Evolutionary conservation across 495 filamentous ascomycete genomes (phyloP), one percentile per base, ranked within the genome.

Genomic region (Hypoxylon lienhwacheense): DNA sequence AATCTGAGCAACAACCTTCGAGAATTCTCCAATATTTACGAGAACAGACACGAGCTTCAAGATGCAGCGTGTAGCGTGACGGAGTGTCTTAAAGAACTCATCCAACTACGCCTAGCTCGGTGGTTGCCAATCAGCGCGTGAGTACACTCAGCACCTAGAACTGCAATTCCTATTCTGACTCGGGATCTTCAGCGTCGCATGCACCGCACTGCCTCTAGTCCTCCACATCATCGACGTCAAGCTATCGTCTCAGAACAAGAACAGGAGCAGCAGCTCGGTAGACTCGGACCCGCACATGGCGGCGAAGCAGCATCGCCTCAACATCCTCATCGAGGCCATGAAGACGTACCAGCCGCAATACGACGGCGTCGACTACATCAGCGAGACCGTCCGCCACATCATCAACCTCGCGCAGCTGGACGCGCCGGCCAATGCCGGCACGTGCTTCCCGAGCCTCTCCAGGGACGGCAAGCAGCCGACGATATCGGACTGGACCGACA

Each of bases 271-370:
- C 33, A 20, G 19, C 45, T 19, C 47, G 10, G 21, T 45, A 14
- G 42, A 37, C 2, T 42, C 58, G 12, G 59, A 62, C 31, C 55
- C 56, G 7, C 59, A 64, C 6, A 34, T 55, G 24, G 55, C 59
- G 2, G 45, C 66, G 6, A 69, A 69, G 37, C 66, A 69, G 20
- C 64, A 67, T 12, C 62, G 66, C n/a, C 59, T 69, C n/a, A 69
- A 69, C 46, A 66, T 69, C 19, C 61, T 69, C 10, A 67, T 69
- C 40, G 66, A 69, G 52, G 66, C 66, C 1, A 69, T 69, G 66
- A 67, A 66, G 22, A 69, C 66, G 0, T 69, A 69, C 41, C 66
- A 69, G 35, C 66, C 66, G 0, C 66, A 69, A 34, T 69, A 69
- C 42, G 66, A 69, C 31, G 64, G 64, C 16, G 66, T 69, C 0